Base-by-base conservation (phyloP, 2,329 filamentous ascomycete species). In the Passalora sequoiae region DNA sequence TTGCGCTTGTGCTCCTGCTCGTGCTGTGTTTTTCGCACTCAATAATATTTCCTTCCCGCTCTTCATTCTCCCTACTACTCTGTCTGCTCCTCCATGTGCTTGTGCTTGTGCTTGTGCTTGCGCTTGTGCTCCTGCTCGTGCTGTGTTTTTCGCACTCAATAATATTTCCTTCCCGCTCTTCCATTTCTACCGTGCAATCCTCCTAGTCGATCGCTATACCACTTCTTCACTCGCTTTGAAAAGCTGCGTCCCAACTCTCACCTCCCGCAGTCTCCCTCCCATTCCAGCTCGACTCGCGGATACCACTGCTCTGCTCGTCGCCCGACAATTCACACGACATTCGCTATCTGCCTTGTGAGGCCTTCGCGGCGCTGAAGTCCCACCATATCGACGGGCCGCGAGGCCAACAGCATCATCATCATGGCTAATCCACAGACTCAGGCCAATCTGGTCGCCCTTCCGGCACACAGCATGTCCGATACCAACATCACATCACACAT, bases 391-490 rank as follows among this genome's bases (percentile, higher is more conserved):
- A 31, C 39, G 27, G 58, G 56, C 59, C 56, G 45, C 32, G 38
- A 48, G 57, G 57, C 57, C 58, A 43, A 30, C 37, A 44, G 36
- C 37, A 30, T 45, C 51, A 53, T 20, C 44, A 53, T 20, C 44
- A 62, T 62, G 61, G 55, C 61, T 27, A 45, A 61, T 50, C 77
- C 65, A 69, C 88, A 83, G 71, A 87, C 76, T 51, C 88, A 95
- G 69, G 79, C 88, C 45, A 96, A 91, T 48, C 74, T 98, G 59
- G 89, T 91, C 16, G 83, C 88, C 49, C 74, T 98, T 55, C 91
- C 92, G 36, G 80, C 86, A 50, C 92, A 89, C 72, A 76, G 83
- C 39, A 83, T 89, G 68, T 82, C 81, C 56, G 84, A 87, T 60
- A 61, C 60, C n/a, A 51, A 53, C 38, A 72, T 91, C 55, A 92